Percentiles rank a stretch among this genome's conserved stretches.
Conservation (phyloP, 2,329 filamentous ascomycete species). For the Phialemoniopsis sp. region DNA sequence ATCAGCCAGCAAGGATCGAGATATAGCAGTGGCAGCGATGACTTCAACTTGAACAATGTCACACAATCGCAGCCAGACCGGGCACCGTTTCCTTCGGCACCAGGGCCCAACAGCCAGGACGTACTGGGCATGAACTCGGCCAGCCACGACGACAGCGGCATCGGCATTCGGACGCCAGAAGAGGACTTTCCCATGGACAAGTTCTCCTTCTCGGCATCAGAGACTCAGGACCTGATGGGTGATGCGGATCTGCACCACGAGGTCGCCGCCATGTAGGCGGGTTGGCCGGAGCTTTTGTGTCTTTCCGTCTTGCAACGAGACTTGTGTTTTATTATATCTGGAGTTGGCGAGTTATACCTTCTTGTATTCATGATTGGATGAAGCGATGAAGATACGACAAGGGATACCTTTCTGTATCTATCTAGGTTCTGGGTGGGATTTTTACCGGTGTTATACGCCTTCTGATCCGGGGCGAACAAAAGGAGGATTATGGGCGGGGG, state of each 20-base stretch:
- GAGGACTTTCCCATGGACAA: conserved; percentile 61
- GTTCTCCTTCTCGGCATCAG: conserved; percentile 32
- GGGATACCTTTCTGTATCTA: not conserved
- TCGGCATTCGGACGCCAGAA: conserved; percentile 65
- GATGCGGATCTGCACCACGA: conserved; percentile 15
- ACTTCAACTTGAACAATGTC: conserved; percentile 37
- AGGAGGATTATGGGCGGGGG: no score
- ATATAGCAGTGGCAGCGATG: conserved; percentile 41
- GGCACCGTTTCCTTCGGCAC: conserved; percentile 43
- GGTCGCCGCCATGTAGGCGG: conserved; percentile 9
- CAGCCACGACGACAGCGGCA: conserved; percentile 68
- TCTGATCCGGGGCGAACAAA: no score
- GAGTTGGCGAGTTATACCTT: conserved; percentile 11
- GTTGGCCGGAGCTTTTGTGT: not conserved
- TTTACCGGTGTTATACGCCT: no score
- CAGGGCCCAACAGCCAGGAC: conserved; percentile 36
- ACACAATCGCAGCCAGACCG: conserved; percentile 43
- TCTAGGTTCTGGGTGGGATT: not conserved
- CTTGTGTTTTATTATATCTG: conserved; percentile 16
- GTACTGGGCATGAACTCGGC: conserved; percentile 36
- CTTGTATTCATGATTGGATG: conserved; percentile 12
- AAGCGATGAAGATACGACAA: conserved; percentile 9
- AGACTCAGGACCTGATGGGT: conserved; percentile 19
- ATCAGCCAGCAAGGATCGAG: conserved; percentile 28
- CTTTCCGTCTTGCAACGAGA: not conserved